Base-by-base conservation (phyloP, 2,329 filamentous ascomycete genomes). In the Aureobasidium zeae region DNA sequence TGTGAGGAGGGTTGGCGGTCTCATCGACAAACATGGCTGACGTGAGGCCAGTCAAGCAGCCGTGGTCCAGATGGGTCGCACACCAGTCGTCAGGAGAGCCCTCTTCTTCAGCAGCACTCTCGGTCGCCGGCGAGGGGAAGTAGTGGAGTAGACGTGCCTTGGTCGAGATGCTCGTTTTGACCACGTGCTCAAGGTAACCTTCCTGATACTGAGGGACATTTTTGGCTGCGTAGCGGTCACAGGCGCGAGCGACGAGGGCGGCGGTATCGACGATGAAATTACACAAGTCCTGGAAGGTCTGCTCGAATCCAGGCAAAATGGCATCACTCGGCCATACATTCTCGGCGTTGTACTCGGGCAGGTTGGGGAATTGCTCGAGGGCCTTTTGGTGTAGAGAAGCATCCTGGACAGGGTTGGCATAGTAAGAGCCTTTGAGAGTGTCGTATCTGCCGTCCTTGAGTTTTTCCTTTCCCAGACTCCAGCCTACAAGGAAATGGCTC, bases 21-120 rank as follows among this genome's bases (percentile, higher is more conserved):
- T 96, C 89, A 57, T 96, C 86, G 49, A 96, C 74, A 62, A 94
- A 96, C 87, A 96, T 94, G 53, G 89, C 88, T 2, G 83, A 89
- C 0, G 91, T 98, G 24, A 98, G 72, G 11, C 88, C 89, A 0
- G 91, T 98, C 22, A 98, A 72, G 59, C 89, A 96, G 31, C 91
- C 87, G 56, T 95, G 87, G 62, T 96, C 89, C 45, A 91, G 70
- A 60, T 91, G 84, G 1, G 83, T 86, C 7, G 87, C 85, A 62
- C 89, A 98, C 91, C 91, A 98, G 65, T 93, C 85, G 62, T 95
- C 88, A 41, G 43, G 39, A 5, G 46, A 48, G 12, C 61, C 57
- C 12, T 56, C 54, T 11, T 58, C 16, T 63, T 66, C 57, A 72
- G 72, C 2, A 2, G 46, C 33, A 3, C 46, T 32, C 21, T 46